Conservation (phyloP, 257 asterid genomes). For the Nemophila menziesii region DNA sequence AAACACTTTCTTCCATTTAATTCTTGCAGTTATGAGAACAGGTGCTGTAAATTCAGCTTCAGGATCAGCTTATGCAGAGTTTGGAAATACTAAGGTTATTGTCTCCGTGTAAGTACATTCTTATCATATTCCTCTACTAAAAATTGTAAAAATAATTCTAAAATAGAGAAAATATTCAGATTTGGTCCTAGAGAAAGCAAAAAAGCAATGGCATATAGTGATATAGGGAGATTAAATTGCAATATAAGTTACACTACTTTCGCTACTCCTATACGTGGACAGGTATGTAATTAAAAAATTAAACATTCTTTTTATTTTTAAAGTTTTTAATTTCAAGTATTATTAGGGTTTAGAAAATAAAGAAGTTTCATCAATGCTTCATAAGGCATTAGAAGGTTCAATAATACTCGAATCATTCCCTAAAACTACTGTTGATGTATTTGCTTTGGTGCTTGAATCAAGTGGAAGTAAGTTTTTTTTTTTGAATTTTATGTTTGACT, state of each 20-base stretch:
- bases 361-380: constrained; percentile 78
- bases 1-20: constrained; percentile 4
- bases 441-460: constrained; percentile 96
- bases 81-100: constrained; percentile 90
- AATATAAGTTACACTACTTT: constrained; percentile 72
- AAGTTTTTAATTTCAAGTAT: constrained; percentile 10
- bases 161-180: too few relatives aligned
- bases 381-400: constrained; percentile 88
- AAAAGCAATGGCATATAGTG: constrained; percentile 94
- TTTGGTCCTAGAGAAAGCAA: constrained; percentile 96
- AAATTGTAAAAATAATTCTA: too few relatives aligned
- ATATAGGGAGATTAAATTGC: constrained; percentile 81
- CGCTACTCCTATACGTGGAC: constrained; percentile 62
- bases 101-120: constrained; percentile 89
- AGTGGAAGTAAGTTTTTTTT: constrained; percentile 99
- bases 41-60: constrained; percentile 89
- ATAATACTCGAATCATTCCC: constrained; percentile 85
- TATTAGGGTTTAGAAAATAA: constrained; percentile 61
- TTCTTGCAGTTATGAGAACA: constrained; percentile 66
- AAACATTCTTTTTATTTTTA: constrained; percentile 5
- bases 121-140: too few relatives aligned
- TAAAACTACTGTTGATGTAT: constrained; percentile 93
- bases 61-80: constrained; percentile 97
- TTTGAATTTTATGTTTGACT: too few relatives aligned
- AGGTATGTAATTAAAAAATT: constrained; percentile 30